phyloP scores from a whole-genome alignment of 441 rosid genomes.

The Brassica balearica region DNA sequence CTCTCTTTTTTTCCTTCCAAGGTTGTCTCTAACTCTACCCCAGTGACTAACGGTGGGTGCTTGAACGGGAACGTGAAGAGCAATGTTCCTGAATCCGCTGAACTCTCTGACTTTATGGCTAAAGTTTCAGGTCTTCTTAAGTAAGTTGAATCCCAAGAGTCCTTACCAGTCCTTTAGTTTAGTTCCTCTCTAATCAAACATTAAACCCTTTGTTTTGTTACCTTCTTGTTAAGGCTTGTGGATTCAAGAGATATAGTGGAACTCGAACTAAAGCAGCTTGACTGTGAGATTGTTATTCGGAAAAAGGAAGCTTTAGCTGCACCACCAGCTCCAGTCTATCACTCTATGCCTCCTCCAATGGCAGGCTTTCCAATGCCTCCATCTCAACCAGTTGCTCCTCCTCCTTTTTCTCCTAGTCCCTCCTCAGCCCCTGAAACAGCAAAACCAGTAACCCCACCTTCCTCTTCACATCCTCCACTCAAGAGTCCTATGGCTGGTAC shows the following conservation, averaged over 20 bases:
- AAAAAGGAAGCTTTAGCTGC: constrained; percentile 84
- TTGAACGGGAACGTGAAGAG: constrained; percentile 51
- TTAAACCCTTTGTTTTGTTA: neutral
- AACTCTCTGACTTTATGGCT: constrained; percentile 74
- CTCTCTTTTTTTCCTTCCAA: constrained; percentile 16
- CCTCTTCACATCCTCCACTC: constrained; percentile 69
- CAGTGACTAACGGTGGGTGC: constrained; percentile 41
- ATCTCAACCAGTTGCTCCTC: constrained; percentile 48
- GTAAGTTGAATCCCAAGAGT: constrained; percentile 48
- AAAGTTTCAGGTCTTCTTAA: constrained; percentile 89
- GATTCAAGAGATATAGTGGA: constrained; percentile 89
- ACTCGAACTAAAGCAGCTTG: constrained; percentile 84
- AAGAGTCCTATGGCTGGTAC: constrained; percentile 98
- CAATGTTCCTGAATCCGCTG: constrained; percentile 54
- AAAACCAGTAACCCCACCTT: constrained; percentile 48
- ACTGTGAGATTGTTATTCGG: constrained; percentile 78
- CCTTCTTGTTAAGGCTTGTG: constrained; percentile 66
- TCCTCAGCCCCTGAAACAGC: constrained; percentile 49
- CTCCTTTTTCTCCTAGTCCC: constrained; percentile 47
- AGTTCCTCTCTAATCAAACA: constrained; percentile 2
- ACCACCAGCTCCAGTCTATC: constrained; percentile 50
- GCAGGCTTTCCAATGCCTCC: constrained; percentile 51
- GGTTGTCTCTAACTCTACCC: constrained; percentile 66
- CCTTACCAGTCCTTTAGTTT: neutral
- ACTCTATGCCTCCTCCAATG: constrained; percentile 55